Conservation (phyloP, 345 rosid species). For the Dipteronia dyeriana region DNA sequence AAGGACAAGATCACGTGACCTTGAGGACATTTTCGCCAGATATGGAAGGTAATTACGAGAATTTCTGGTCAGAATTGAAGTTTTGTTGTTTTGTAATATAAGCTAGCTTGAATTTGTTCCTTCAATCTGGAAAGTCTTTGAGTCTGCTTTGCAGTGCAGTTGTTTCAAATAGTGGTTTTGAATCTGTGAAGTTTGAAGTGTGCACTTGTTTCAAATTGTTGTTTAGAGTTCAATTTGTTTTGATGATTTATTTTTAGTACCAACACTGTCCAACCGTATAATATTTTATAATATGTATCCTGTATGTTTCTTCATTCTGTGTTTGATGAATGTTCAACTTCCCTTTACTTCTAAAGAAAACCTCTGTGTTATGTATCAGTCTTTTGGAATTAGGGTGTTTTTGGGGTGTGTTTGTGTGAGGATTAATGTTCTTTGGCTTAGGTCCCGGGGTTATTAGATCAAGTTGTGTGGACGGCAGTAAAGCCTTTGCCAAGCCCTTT, state of each 20-base stretch:
- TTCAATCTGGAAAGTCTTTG: neutral
- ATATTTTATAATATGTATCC: neutral
- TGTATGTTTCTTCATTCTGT: neutral
- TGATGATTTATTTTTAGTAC: neutral
- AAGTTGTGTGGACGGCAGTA: conserved; percentile 14
- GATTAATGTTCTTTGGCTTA: neutral
- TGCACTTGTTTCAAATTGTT: neutral
- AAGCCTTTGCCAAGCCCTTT: conserved; percentile 25
- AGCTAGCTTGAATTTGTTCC: neutral
- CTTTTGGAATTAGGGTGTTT: neutral
- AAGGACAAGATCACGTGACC: conserved; percentile 67
- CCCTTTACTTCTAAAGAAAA: neutral
- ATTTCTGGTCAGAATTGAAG: neutral
- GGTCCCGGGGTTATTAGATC: conserved; percentile 20
- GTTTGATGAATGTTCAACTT: neutral
- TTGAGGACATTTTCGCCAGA: conserved; percentile 71
- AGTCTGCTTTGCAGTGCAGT: no score
- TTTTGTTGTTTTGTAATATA: neutral
- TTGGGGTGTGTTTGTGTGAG: neutral
- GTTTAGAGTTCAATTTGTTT: neutral
- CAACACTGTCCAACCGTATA: no score
- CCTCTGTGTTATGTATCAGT: neutral
- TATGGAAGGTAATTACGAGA: conserved; percentile 59
- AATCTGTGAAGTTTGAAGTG: no score
- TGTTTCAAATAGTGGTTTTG: no score